Conservation (phyloP, 192 early-diverging fungal species). For the Cetraspora pellucida region DNA sequence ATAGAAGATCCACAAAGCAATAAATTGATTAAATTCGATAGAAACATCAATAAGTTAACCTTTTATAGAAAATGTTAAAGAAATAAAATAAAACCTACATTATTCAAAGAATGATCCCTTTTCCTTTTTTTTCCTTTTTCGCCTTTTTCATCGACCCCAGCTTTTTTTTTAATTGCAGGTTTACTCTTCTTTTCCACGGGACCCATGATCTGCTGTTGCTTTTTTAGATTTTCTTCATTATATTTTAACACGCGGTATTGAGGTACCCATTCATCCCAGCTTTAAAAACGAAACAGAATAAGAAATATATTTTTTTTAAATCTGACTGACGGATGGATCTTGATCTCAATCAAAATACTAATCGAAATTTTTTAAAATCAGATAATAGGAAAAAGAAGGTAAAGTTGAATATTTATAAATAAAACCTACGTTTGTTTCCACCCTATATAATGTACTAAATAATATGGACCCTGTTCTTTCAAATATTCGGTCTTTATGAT, state of each 20-base stretch:
- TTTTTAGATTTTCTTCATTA: constrained; percentile 81
- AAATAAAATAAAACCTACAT: background rate
- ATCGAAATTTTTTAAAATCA: background rate
- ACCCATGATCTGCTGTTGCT: constrained; percentile 73
- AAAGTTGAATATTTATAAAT: too few relatives aligned
- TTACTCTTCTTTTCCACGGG: constrained; percentile 50
- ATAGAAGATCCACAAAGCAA: too few relatives aligned
- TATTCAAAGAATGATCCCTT: constrained; percentile 12
- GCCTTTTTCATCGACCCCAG: background rate
- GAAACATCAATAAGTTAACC: too few relatives aligned
- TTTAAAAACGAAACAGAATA: constrained; percentile 33
- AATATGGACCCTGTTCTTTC: constrained; percentile 83
- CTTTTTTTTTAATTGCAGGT: constrained; percentile 50
- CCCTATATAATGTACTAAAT: constrained; percentile 96
- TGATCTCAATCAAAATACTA: background rate
- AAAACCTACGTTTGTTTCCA: constrained; percentile 89
- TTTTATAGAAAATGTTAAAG: background rate
- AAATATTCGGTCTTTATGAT: constrained; percentile 52
- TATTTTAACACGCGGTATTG: constrained; percentile 82
- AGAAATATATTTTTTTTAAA: background rate
- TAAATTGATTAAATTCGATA: background rate
- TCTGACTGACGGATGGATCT: background rate
- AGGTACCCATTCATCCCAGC: constrained; percentile 99
- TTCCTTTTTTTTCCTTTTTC: constrained; percentile 23
- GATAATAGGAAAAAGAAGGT: too few relatives aligned